Percentiles rank a stretch among this genome's conserved stretches.
These are phyloP conservation scores for Phanerodontia chrysosporium DNA, from an alignment of 768 basidiomycete genomes.

Conservation along the genomic window DNA sequence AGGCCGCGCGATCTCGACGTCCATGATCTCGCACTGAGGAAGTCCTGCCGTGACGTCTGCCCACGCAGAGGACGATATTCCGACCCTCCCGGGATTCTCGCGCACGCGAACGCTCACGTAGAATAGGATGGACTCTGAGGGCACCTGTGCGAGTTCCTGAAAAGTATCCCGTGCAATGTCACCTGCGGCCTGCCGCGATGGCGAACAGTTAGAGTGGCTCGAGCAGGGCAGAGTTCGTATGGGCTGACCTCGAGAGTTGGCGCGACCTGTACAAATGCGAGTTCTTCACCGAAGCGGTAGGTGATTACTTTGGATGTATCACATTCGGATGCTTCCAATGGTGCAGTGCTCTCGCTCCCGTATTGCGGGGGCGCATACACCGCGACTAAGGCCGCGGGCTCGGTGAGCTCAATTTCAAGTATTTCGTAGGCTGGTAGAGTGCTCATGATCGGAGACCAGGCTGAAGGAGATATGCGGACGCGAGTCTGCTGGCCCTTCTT, in stretches of 20 bases:
- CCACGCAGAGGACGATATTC: constrained; percentile 25
- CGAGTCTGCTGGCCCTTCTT: background rate
- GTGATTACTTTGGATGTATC: background rate
- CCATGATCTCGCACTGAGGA: constrained; percentile 25
- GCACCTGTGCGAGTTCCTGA: constrained; percentile 16
- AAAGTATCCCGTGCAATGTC: constrained; percentile 17
- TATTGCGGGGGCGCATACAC: constrained; percentile 13
- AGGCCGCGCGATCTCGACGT: constrained; percentile 16
- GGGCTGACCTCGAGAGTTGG: background rate
- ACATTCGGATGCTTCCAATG: background rate
- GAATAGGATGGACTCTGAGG: constrained; percentile 18
- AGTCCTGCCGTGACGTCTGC: constrained; percentile 15
- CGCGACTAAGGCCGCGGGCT: background rate
- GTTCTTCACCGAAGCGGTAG: background rate
- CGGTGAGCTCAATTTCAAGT: constrained; percentile 21
- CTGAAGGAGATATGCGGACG: constrained; percentile 23
- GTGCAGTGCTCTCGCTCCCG: background rate
- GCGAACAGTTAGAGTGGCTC: background rate
- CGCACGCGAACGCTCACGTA: constrained; percentile 20
- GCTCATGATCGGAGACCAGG: constrained; percentile 24
- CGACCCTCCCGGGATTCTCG: constrained; percentile 14
- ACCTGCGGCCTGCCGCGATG: constrained; percentile 17
- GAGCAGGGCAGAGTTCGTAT: background rate
- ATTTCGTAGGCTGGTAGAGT: constrained; percentile 16
- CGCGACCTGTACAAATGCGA: background rate